These are phyloP conservation scores for Paramyrothecium sp. DNA, from an alignment of 2,329 filamentous ascomycete genomes.

Conservation along the genomic window DNA sequence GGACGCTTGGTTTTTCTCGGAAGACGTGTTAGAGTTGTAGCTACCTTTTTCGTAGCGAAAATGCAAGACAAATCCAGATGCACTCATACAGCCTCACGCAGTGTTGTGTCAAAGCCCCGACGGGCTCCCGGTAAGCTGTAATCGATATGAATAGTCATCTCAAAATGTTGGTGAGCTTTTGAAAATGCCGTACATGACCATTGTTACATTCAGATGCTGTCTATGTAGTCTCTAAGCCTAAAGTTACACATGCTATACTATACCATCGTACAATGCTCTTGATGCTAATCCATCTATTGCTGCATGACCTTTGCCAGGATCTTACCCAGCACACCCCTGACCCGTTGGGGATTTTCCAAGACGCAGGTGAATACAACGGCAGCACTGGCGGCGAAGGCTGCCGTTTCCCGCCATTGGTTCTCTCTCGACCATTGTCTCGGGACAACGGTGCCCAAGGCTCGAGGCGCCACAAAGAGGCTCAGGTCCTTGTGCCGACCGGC, in stretches of 20 bases:
- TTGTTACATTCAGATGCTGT: too few relatives aligned
- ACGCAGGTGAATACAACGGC: constrained; percentile 70
- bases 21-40: too few relatives aligned
- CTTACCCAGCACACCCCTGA: constrained; percentile 67
- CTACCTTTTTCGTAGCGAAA: too few relatives aligned
- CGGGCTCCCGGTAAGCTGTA: too few relatives aligned
- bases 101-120: too few relatives aligned
- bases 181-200: not conserved
- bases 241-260: too few relatives aligned
- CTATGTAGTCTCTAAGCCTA: too few relatives aligned
- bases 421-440: constrained; percentile 64
- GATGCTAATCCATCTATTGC: constrained; percentile 15
- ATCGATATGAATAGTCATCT: too few relatives aligned
- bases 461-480: constrained; percentile 76
- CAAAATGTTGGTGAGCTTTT: not conserved
- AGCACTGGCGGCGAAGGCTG: constrained; percentile 65
- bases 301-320: constrained; percentile 52
- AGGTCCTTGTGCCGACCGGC: constrained; percentile 68
- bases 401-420: constrained; percentile 65
- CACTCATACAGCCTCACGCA: too few relatives aligned
- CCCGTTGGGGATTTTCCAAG: constrained; percentile 58
- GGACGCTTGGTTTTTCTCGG: too few relatives aligned
- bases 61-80: too few relatives aligned
- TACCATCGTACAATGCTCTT: not conserved
- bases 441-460: constrained; percentile 72